Evolutionary conservation across 2,329 filamentous ascomycete species (phyloP), one percentile per base, ranked within the genome.

Genomic region (Aspergillus fijiensis): DNA sequence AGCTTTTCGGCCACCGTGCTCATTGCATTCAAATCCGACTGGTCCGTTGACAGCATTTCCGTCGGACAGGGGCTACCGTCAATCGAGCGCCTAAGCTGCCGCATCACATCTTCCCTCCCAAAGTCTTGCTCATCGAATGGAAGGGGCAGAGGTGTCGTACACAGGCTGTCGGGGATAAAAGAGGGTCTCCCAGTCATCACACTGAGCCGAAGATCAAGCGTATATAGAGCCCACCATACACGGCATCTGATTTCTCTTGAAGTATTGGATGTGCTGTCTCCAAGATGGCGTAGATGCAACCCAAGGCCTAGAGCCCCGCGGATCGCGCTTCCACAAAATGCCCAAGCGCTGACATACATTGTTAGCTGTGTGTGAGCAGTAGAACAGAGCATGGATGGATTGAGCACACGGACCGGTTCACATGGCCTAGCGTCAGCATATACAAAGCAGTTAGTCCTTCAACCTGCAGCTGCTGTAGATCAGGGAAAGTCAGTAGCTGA

Each of bases 161-260:
- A 78, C 39, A 75, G 70, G 21, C 71, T 70, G 52, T 79, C 76
- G n/a, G 70, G 62, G 27, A 80, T 74, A 63, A 72, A 79, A 16
- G 76, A 76, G 16, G 78, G 76, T 48, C 79, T 73, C n/a, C 79
- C 79, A 2, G 78, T 80, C 67, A 80, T 76, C 33, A 75, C 69
- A 52, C 74, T 74, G 19, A 81, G 71, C 16, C 76, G 72, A 57
- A 78, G 75, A 55, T 81, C 79, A 19, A 80, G 59, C 10, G 70
- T 71, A 62, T 79, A 78, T 23, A 80, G 60, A 25, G 78, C 74
- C 75, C 77, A 80, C 79, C 79, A 80, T 21, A 79, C 72, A 19
- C 77, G 74, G 59, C 79, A 79, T 49, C 77, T 72, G 33, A 77
- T 75, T 61, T 79, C 77, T 52, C 78, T 79, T 21, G 76, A 76